Evolutionary conservation across 441 rosid species (phyloP).

Genomic region (Viola pubescens): DNA sequence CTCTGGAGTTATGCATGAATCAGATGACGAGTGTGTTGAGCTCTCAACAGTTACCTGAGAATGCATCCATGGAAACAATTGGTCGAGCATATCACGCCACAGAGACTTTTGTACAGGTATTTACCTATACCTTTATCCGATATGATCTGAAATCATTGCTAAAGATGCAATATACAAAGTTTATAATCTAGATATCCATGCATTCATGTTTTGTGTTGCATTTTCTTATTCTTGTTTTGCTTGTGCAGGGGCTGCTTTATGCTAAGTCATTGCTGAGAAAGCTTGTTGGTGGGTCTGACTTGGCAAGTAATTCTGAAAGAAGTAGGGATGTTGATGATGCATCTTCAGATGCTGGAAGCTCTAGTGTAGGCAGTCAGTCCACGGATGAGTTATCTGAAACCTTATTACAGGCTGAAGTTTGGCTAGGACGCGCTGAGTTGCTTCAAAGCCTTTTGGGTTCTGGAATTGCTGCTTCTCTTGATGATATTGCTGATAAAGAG

Average conservation of each 20-base stretch:
- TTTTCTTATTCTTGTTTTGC: constrained; percentile 15
- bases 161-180: constrained; percentile 4
- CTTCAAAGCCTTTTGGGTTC: constrained; percentile 96
- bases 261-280: constrained; percentile 79
- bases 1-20: constrained; percentile 69
- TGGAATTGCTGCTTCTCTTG: constrained; percentile 94
- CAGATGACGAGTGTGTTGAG: constrained; percentile 84
- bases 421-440: constrained; percentile 96
- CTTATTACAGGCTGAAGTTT: constrained; percentile 58
- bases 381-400: constrained; percentile 75
- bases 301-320: constrained; percentile 52
- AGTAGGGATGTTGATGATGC: constrained; percentile 79
- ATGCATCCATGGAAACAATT: constrained; percentile 83
- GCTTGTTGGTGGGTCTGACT: constrained; percentile 61
- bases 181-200: constrained; percentile 3
- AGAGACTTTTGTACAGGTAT: constrained; percentile 90
- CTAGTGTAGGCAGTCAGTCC: constrained; percentile 81
- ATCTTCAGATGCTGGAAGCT: constrained; percentile 93
- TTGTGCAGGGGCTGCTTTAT: constrained; percentile 72
- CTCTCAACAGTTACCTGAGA: constrained; percentile 79
- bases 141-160: constrained; percentile 7
- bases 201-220: background rate
- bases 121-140: constrained; percentile 8
- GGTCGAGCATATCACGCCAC: constrained; percentile 93
- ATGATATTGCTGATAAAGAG: constrained; percentile 85